phyloP scores from a whole-genome alignment of 1,284 basidiomycete genomes.

The Cryptococcus floricola region DNA sequence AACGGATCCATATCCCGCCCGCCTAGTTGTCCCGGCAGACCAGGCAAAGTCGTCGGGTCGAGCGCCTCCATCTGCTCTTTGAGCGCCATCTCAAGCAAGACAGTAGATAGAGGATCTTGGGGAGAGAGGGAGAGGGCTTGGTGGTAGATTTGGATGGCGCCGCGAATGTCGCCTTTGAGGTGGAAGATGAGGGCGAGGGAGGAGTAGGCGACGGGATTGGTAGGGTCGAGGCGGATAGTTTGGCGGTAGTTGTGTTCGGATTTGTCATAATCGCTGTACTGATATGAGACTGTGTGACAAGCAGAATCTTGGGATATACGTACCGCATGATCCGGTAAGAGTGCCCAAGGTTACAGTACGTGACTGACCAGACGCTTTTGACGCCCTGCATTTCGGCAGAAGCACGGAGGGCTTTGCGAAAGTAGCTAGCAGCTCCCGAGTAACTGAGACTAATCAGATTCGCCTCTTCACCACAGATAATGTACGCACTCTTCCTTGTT shows the following conservation, averaged over 20 bases:
- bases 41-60: conserved; percentile 37
- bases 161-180: conserved; percentile 64
- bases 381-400: conserved; percentile 79
- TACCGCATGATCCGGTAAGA: conserved; percentile 73
- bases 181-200: conserved; percentile 82
- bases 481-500: conserved; percentile 70
- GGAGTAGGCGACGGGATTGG: conserved; percentile 69
- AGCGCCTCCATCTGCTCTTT: conserved; percentile 49
- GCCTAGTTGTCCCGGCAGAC: conserved; percentile 34
- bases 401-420: conserved; percentile 66
- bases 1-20: conserved; percentile 42
- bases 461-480: background rate
- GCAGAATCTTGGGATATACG: conserved; percentile 22
- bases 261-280: conserved; percentile 60
- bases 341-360: conserved; percentile 86
- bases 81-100: conserved; percentile 78
- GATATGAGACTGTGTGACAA: too few species aligned
- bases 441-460: conserved; percentile 46
- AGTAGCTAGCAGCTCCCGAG: conserved; percentile 64
- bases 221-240: conserved; percentile 75
- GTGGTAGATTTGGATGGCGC: conserved; percentile 81
- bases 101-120: conserved; percentile 78
- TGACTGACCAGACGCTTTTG: conserved; percentile 75
- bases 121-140: conserved; percentile 81
- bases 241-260: conserved; percentile 68